Evolutionary conservation across 2,329 filamentous ascomycete species (phyloP).

Genomic region (Cordyceps farinosa): DNA sequence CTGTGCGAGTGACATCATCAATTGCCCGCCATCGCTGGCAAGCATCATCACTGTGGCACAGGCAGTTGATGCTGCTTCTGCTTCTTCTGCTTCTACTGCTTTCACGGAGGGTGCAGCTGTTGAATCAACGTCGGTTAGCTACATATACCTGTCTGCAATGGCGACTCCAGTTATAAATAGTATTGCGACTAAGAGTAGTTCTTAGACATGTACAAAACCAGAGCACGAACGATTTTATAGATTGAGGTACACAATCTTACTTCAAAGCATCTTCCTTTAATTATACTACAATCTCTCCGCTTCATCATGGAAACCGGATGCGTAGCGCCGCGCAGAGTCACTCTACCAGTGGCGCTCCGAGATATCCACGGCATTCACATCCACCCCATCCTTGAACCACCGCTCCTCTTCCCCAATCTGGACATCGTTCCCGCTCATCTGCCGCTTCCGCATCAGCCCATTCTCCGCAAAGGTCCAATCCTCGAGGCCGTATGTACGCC

Average conservation of each 20-base stretch:
- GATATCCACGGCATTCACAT: slow-evolving; percentile 65
- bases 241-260: too few species aligned
- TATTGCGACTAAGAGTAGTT: too few species aligned
- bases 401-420: slow-evolving; percentile 58
- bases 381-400: slow-evolving; percentile 67
- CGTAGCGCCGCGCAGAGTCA: too few species aligned
- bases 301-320: too few species aligned
- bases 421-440: slow-evolving; percentile 74
- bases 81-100: too few species aligned
- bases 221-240: too few species aligned
- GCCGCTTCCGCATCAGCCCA: slow-evolving; percentile 68
- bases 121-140: not conserved
- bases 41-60: slow-evolving; percentile 25
- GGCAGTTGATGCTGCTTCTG: not conserved
- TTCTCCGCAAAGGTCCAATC: slow-evolving; percentile 73
- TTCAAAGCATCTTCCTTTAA: too few species aligned
- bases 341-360: slow-evolving; percentile 63
- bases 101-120: not conserved
- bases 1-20: slow-evolving; percentile 11
- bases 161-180: not conserved
- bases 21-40: slow-evolving; percentile 32
- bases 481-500: slow-evolving; percentile 80
- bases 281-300: too few species aligned
- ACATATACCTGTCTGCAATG: not conserved
- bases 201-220: too few species aligned